Evolutionary conservation across 805 yeast genomes (phyloP), one percentile per base, ranked within the genome.

Genomic region (Saccharomycopsis oosterbeekiorum): DNA sequence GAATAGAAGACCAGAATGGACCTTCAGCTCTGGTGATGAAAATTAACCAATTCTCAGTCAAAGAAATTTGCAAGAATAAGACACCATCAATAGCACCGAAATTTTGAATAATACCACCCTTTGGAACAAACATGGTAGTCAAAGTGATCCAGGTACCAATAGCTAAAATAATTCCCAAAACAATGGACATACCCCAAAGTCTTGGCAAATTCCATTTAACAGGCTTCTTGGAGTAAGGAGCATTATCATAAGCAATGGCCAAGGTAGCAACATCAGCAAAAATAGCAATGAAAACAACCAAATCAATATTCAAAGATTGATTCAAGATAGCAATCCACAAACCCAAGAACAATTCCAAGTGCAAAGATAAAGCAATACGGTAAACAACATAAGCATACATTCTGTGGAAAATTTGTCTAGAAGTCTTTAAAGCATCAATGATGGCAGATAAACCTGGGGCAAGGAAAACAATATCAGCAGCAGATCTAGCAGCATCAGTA

Each of bases 391-490:
- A 91, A 70, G 97, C 84, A 85, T 91, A 90, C 97, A 91, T 91
- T 83, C 97, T 88, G 92, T 91, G 97, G 96, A 89, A 89, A 85
- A 89, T 89, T 79, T 89, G 96, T 80, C 97, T 84, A 67, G 96
- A 89, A 72, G 96, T 90, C 85, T 91, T 91, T 73, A 89, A 80
- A 72, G 96, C 93, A 79, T 89, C 96, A 78, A 89, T 89, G 75
- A 89, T 89, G 71, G 96, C 94, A 79, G 94, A 87, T 74, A 89
- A 83, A 88, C 96, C 96, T 68, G 96, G 96, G 70, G 96, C 96
- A 70, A 89, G 70, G 68, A 77, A 76, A 56, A 77, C 77, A 65
- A 75, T 75, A 66, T 73, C 77, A 57, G 78, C 80, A 64, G 78
- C 78, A 59, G 78, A 73, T 39, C 76, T 70, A 43, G 80, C 78